These are phyloP conservation scores for Xerocomellus dryophilus DNA, from an alignment of 768 basidiomycete species.

Conservation along the genomic window DNA sequence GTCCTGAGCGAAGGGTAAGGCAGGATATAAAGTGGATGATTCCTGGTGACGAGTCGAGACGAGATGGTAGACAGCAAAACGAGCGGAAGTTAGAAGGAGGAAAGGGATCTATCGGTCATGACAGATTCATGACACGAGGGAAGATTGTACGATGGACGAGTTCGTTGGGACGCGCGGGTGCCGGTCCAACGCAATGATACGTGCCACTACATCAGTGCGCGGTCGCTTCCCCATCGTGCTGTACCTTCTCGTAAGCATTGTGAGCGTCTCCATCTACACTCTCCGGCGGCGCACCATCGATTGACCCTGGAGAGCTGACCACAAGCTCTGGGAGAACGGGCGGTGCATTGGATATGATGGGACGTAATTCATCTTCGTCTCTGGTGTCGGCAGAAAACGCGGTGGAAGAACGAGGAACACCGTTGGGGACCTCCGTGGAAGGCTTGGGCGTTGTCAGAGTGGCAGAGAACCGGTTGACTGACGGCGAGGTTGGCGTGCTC, in stretches of 20 bases:
- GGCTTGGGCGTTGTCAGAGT: conserved; percentile 29
- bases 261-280: conserved; percentile 14
- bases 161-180: background rate
- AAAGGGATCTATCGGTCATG: conserved; percentile 2
- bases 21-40: conserved; percentile 11
- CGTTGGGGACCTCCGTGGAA: conserved; percentile 23
- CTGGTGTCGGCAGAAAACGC: conserved; percentile 30
- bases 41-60: background rate
- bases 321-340: conserved; percentile 35
- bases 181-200: background rate
- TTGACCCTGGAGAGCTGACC: conserved; percentile 34
- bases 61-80: conserved; percentile 6
- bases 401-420: conserved; percentile 26
- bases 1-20: background rate
- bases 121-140: background rate
- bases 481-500: conserved; percentile 21
- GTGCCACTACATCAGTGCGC: conserved; percentile 13
- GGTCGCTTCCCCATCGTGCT: conserved; percentile 21
- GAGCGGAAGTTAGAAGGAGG: conserved; percentile 10
- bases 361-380: conserved; percentile 26
- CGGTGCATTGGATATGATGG: conserved; percentile 27
- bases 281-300: conserved; percentile 26
- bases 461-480: conserved; percentile 22
- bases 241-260: conserved; percentile 17
- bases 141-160: background rate